A percentile compares a stretch with the other conserved stretches of the same genome.
phyloP scores from a whole-genome alignment of 192 early-diverging fungal genomes.

The Endogone sp. region DNA sequence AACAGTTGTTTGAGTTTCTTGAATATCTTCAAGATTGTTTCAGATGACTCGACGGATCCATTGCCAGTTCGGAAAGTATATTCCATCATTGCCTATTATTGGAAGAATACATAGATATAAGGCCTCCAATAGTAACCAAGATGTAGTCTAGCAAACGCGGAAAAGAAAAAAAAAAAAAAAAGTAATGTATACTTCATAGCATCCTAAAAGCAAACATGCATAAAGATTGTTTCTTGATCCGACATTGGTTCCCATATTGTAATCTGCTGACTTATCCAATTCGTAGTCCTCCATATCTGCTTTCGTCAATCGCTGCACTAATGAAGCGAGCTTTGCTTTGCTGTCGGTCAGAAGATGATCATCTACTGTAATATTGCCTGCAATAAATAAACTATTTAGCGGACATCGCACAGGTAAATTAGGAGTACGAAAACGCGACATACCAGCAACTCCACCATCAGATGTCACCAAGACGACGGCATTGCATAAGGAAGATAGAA shows the following conservation, averaged over 20 bases:
- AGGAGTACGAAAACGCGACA: not conserved
- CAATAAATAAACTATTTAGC: not conserved
- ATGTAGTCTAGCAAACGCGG: not conserved
- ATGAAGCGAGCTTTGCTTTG: not conserved
- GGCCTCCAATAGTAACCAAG: not conserved
- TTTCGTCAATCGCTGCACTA: constrained; percentile 31
- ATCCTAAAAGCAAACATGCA: constrained; percentile 46
- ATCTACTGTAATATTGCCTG: not conserved
- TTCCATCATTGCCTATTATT: constrained; percentile 26
- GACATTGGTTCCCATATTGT: constrained; percentile 40
- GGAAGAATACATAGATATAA: not conserved
- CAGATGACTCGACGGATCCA: constrained; percentile 18
- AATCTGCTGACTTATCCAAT: constrained; percentile 61
- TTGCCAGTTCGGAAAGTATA: constrained; percentile 19
- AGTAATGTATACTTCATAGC: constrained; percentile 46
- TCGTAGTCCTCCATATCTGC: constrained; percentile 64
- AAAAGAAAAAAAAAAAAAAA: not conserved
- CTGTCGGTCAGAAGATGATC: not conserved
- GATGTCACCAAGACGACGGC: not conserved
- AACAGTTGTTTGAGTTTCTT: constrained; percentile 37
- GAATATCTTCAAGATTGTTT: constrained; percentile 39
- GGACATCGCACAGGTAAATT: constrained; percentile 4
- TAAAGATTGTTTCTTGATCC: constrained; percentile 55
- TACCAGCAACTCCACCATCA: not conserved
- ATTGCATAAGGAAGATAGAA: constrained; percentile 20